phyloP scores from a whole-genome alignment of 257 asterid genomes.

The Handroanthus guayacan region DNA sequence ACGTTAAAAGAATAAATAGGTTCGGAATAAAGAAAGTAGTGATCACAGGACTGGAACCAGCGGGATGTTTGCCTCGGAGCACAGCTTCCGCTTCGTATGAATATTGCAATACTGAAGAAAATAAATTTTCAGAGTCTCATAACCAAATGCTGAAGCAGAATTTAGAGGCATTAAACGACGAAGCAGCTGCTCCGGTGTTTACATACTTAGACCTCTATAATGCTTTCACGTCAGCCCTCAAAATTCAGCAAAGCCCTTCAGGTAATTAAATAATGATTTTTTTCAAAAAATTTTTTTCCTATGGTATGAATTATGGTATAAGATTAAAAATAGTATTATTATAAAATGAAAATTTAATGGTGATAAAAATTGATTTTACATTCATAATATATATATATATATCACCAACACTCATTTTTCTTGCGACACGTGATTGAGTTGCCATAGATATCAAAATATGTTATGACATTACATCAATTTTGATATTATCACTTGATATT shows the following conservation, averaged over 20 bases:
- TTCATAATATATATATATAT: too few species aligned
- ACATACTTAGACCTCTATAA: constrained; percentile 60
- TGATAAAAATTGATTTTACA: too few species aligned
- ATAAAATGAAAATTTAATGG: too few species aligned
- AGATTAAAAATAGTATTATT: too few species aligned
- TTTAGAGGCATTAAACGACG: constrained; percentile 51
- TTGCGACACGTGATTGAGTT: too few species aligned
- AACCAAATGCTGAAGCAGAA: constrained; percentile 51
- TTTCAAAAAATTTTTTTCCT: too few species aligned
- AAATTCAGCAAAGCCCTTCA: constrained; percentile 37
- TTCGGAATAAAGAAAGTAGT: constrained; percentile 59
- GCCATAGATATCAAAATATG: too few species aligned
- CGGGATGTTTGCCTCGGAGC: constrained; percentile 64
- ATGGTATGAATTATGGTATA: too few species aligned
- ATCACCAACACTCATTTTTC: too few species aligned
- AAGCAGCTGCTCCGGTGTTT: constrained; percentile 42
- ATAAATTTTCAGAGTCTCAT: constrained; percentile 53
- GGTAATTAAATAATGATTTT: constrained; percentile 36
- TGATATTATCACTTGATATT: not conserved
- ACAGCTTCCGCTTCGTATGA: constrained; percentile 36
- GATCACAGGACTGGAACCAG: constrained; percentile 56
- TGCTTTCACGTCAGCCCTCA: constrained; percentile 59
- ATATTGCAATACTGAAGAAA: constrained; percentile 50
- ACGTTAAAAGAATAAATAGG: constrained; percentile 54
- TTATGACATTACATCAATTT: not conserved